Percentiles rank a stretch among this genome's conserved stretches.
Conservation (phyloP, 1,139 yeast species). For the Yamadazyma membranifaciens region DNA sequence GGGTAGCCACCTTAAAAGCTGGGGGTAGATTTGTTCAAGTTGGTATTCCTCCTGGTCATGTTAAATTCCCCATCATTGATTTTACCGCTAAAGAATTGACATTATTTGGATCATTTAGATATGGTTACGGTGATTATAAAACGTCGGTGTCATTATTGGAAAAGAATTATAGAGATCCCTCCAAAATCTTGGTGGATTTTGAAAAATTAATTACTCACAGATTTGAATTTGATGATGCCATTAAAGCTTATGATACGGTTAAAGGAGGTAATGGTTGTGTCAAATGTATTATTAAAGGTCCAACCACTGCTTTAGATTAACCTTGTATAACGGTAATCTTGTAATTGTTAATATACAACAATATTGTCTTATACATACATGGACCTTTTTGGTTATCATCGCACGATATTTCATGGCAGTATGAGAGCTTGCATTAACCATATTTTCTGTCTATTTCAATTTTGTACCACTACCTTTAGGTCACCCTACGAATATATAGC, state of each 20-base stretch:
- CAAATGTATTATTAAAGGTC: conserved; percentile 48
- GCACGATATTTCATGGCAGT: too few species aligned
- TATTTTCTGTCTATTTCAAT: too few species aligned
- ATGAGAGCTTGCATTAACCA: too few species aligned
- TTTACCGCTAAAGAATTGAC: conserved; percentile 68
- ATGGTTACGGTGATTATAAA: conserved; percentile 75
- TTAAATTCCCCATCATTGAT: conserved; percentile 72
- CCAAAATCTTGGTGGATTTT: conserved; percentile 40
- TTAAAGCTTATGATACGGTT: conserved; percentile 75
- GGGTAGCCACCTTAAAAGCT: conserved; percentile 53
- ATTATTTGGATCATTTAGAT: conserved; percentile 78
- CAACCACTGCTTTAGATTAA: conserved; percentile 16
- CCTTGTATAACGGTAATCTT: too few species aligned
- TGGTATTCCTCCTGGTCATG: conserved; percentile 69
- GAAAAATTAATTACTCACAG: conserved; percentile 74
- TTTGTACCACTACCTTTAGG: too few species aligned
- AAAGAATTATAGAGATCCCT: conserved; percentile 59
- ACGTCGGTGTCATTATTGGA: conserved; percentile 67
- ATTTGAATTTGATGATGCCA: conserved; percentile 70
- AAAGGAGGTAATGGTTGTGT: conserved; percentile 45
- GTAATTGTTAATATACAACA: too few species aligned
- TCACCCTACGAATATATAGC: too few species aligned
- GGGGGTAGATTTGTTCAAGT: conserved; percentile 75
- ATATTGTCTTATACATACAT: too few species aligned
- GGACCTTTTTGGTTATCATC: too few species aligned